A percentile compares a stretch with the other conserved stretches of the same genome.
Conservation (phyloP, 305 asterid genomes). For the Ilex paraguariensis region DNA sequence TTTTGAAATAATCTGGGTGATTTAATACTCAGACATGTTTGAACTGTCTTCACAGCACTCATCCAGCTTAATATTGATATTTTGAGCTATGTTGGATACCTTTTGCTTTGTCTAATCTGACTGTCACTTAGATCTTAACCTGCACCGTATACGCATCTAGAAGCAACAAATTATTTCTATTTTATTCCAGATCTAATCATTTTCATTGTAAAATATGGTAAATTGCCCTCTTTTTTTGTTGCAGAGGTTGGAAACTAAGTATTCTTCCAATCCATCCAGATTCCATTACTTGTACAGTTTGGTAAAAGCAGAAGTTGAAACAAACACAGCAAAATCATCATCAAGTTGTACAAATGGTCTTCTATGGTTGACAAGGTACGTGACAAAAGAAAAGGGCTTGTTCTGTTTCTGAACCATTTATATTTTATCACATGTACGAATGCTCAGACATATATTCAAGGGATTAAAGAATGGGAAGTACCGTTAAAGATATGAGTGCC, state of each 20-base stretch:
- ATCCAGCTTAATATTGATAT: too few species aligned
- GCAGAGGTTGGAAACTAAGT: conserved; percentile 78
- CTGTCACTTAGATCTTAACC: background rate
- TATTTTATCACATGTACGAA: too few species aligned
- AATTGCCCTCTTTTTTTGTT: conserved; percentile 5
- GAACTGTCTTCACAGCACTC: too few species aligned
- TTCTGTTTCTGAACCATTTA: background rate
- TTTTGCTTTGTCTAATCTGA: background rate
- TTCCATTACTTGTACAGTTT: conserved; percentile 72
- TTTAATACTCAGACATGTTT: too few species aligned
- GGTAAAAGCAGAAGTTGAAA: conserved; percentile 86
- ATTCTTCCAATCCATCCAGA: conserved; percentile 54
- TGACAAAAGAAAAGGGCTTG: background rate
- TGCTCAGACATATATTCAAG: too few species aligned
- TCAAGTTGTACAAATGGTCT: conserved; percentile 82
- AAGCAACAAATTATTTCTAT: background rate
- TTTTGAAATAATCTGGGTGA: too few species aligned
- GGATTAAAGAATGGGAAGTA: too few species aligned
- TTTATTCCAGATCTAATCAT: background rate
- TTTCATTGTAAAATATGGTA: conserved; percentile 4
- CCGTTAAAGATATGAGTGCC: too few species aligned
- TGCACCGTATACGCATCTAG: too few species aligned
- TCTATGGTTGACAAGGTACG: conserved; percentile 86
- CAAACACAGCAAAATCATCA: conserved; percentile 68
- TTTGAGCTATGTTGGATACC: too few species aligned